Conservation (phyloP, 495 filamentous ascomycete genomes). For the Penicillium daleae region DNA sequence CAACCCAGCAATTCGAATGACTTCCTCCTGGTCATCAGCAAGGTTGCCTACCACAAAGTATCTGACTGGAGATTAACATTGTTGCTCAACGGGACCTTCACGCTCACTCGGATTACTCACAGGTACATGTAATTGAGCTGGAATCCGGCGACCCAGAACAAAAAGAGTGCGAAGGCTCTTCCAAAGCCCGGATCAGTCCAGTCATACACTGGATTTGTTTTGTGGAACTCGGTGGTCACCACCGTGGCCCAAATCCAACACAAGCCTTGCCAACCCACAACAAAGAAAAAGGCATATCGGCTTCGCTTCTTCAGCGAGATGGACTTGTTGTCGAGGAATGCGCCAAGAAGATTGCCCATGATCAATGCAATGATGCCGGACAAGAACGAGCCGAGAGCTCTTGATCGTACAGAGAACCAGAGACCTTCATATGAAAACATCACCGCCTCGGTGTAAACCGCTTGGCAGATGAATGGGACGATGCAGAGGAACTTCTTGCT, state of each 20-base stretch:
- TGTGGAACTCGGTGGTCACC: slow-evolving; percentile 54
- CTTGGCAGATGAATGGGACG: slow-evolving; percentile 63
- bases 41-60: slow-evolving; percentile 66
- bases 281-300: slow-evolving; percentile 45
- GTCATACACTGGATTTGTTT: slow-evolving; percentile 57
- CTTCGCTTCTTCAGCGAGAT: slow-evolving; percentile 54
- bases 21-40: slow-evolving; percentile 56
- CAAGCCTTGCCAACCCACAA: slow-evolving; percentile 57
- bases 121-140: slow-evolving; percentile 68
- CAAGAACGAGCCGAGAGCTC: slow-evolving; percentile 65
- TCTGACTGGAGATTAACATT: slow-evolving; percentile 33
- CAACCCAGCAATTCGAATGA: slow-evolving; percentile 63
- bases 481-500: slow-evolving; percentile 58
- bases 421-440: slow-evolving; percentile 63
- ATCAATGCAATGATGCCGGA: slow-evolving; percentile 62
- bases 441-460: slow-evolving; percentile 63
- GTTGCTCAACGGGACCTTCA: background rate
- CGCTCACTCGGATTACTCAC: slow-evolving; percentile 35
- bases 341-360: slow-evolving; percentile 58
- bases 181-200: slow-evolving; percentile 61
- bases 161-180: slow-evolving; percentile 58
- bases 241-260: slow-evolving; percentile 68
- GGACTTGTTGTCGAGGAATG: slow-evolving; percentile 55
- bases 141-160: slow-evolving; percentile 62
- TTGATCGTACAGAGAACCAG: slow-evolving; percentile 65